Percentiles rank a stretch among this genome's conserved stretches.
These are phyloP conservation scores for Lipomyces yarrowii DNA, from an alignment of 1,139 yeast species.

Conservation along the genomic window DNA sequence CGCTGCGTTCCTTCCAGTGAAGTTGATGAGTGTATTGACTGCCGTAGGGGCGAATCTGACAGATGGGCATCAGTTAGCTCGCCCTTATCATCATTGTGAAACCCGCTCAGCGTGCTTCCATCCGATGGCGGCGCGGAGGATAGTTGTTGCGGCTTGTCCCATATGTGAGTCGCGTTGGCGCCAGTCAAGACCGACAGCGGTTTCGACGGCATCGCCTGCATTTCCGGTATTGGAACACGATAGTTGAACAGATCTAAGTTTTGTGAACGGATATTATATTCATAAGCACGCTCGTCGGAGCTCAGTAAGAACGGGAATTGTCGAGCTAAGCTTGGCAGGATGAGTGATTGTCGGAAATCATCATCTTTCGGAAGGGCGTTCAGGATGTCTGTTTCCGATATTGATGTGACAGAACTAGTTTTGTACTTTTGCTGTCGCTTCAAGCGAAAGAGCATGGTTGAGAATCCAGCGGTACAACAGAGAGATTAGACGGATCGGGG, in stretches of 20 bases:
- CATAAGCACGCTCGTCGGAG: background rate
- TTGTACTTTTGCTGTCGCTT: background rate
- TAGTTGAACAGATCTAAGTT: background rate
- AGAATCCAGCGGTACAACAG: background rate
- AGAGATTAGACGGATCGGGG: background rate
- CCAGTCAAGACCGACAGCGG: conserved; percentile 6
- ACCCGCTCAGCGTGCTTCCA: background rate
- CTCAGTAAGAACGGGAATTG: conserved; percentile 14
- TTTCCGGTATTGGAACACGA: background rate
- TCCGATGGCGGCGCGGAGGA: background rate
- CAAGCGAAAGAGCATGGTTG: background rate
- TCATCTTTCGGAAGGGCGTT: conserved; percentile 18
- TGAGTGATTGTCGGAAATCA: conserved; percentile 17
- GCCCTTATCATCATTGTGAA: background rate
- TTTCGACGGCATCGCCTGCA: conserved; percentile 9
- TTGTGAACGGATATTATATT: background rate
- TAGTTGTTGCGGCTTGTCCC: background rate
- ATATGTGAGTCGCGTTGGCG: background rate
- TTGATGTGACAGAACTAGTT: background rate
- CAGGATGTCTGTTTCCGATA: conserved; percentile 7
- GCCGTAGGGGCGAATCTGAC: background rate
- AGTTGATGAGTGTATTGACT: background rate
- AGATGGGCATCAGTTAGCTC: background rate
- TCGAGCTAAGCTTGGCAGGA: conserved; percentile 15
- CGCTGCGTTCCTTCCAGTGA: background rate